These are phyloP conservation scores for Nothopassalora personata DNA, from an alignment of 2,329 filamentous ascomycete species.

Conservation along the genomic window DNA sequence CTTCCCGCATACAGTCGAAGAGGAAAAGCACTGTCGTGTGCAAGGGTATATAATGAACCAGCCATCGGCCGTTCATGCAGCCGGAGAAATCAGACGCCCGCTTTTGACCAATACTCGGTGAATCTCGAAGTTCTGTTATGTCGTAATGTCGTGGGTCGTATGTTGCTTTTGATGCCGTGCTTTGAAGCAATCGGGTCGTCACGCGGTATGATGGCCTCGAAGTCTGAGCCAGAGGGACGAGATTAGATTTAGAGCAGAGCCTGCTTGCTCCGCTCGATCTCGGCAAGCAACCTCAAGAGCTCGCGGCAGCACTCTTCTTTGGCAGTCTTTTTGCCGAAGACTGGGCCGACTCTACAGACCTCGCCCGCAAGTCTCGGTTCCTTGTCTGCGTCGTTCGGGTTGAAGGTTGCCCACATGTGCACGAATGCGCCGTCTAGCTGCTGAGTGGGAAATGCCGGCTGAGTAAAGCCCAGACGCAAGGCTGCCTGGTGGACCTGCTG, in stretches of 20 bases:
- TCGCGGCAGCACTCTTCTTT: constrained; percentile 45
- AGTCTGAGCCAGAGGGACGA: no score
- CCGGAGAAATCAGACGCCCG: not conserved
- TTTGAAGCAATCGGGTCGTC: not conserved
- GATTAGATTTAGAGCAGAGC: not conserved
- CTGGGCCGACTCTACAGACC: constrained; percentile 39
- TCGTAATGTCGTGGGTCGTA: not conserved
- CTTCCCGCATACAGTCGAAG: not conserved
- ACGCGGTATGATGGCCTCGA: no score
- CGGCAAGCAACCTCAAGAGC: constrained; percentile 37
- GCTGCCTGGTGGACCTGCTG: constrained; percentile 22
- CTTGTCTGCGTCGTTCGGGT: constrained; percentile 10
- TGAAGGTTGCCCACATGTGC: constrained; percentile 35
- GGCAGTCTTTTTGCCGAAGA: constrained; percentile 47
- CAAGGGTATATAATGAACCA: no score
- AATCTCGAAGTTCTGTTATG: not conserved
- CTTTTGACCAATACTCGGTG: not conserved
- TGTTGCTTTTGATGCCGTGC: not conserved
- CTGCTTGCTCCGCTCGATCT: constrained; percentile 23
- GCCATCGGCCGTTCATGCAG: not conserved
- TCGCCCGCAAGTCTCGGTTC: constrained; percentile 31
- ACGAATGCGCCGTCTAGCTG: constrained; percentile 28
- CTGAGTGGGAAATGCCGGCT: constrained; percentile 10
- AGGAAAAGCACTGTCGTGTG: not conserved
- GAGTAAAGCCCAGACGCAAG: constrained; percentile 21